Conservation (phyloP, 352 stramenopile species). For the Pythium aphanidermatum region DNA sequence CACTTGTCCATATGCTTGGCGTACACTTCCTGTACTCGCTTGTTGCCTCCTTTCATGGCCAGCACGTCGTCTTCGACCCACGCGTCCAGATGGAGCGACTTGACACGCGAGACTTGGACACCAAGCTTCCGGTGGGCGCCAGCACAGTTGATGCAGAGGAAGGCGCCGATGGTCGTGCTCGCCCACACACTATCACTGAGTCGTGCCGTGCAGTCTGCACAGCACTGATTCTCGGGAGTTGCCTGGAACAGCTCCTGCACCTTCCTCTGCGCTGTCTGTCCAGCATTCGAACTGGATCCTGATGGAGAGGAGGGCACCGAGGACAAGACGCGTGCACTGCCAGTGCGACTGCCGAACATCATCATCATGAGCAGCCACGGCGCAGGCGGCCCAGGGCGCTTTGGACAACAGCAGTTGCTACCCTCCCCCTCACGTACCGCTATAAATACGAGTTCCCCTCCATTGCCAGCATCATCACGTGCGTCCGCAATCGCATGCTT, state of each 20-base stretch:
- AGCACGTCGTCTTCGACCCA: conserved; percentile 69
- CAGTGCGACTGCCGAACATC: conserved; percentile 19
- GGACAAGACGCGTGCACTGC: conserved; percentile 8
- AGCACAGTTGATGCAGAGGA: conserved; percentile 95
- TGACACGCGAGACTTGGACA: conserved; percentile 90
- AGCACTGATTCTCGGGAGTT: conserved; percentile 55
- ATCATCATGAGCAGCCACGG: conserved; percentile 12
- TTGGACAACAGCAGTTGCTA: too few relatives aligned
- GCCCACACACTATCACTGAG: conserved; percentile 90
- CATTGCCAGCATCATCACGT: too few relatives aligned
- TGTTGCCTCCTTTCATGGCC: conserved; percentile 74
- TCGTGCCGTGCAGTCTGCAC: conserved; percentile 66
- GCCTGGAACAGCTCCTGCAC: conserved; percentile 60
- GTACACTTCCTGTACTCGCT: conserved; percentile 49
- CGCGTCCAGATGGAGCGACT: conserved; percentile 72
- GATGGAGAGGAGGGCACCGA: conserved; percentile 80
- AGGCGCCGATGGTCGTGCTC: conserved; percentile 90
- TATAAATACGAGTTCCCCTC: too few relatives aligned
- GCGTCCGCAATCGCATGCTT: too few relatives aligned
- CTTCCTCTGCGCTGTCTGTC: conserved; percentile 75
- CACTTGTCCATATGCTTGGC: conserved; percentile 53
- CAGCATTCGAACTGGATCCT: conserved; percentile 97
- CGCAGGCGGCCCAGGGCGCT: too few relatives aligned
- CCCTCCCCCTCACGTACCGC: too few relatives aligned
- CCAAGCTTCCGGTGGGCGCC: conserved; percentile 93